Evolutionary conservation across 148 eudicot genomes (phyloP), one percentile per base, ranked within the genome.

Genomic region (Amaranthus hypochondriacus): DNA sequence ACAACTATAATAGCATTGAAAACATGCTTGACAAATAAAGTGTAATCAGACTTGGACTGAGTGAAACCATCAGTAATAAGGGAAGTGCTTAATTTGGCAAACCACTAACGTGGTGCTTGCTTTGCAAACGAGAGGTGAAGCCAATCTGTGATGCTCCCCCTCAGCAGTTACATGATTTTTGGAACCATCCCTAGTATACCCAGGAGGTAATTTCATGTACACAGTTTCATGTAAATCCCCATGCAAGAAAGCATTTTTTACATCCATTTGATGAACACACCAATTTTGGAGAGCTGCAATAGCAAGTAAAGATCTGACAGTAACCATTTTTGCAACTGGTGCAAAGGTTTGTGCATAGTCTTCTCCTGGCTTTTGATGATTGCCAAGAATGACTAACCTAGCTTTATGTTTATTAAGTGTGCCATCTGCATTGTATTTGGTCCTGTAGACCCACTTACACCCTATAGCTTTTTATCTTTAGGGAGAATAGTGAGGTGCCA

Each of bases 81-180:
- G 4, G 74, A 5, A 14, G 2, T 5, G 2, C 69, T 48, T 0
- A 76, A 39, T 12, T 69, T 76, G 1, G 73, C 50, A 61, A 69
- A 76, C 52, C 78, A 76, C 6, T 51, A 51, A 28, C 73, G 50
- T 2, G 73, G 44, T 1, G 62, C 62, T 50, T 76, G 62, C 47
- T 76, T 52, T 70, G 48, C 48, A 54, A 0, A 39, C 59, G 2
- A 5, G 0, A 5, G 5, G 4, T 3, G 9, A 21, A 2, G 2
- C 8, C 2, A 5, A 2, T 7, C 11, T 53, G 18, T 18, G 18
- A 18, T 18, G 18, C 18, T 18, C 18, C 18, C 18, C 18, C 18
- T 18, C 0, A 18, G 18, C 11, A 53, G 56, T 5, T 5, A 53
- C 11, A 13, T 4, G 21, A 9, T 3, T 3, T 7, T 14, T 14